Conservation (phyloP, 2,329 filamentous ascomycete genomes). For the Ophiostoma himal-ulmi region DNA sequence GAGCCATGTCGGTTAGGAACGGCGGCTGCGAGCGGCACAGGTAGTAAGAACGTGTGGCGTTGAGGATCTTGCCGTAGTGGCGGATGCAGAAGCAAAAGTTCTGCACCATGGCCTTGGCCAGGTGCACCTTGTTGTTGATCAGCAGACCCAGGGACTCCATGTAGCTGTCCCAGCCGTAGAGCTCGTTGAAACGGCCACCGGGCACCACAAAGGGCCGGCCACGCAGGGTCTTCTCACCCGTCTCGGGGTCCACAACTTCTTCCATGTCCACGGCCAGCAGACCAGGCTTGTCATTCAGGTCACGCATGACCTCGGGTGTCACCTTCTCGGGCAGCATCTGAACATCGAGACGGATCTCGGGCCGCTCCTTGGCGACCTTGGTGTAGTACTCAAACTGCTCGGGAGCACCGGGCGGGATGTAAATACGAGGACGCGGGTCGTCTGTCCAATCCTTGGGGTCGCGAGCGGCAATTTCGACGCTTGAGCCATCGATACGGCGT, state of each 20-base stretch:
- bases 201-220: slow-evolving; percentile 96
- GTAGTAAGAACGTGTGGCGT: slow-evolving; percentile 95
- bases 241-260: slow-evolving; percentile 59
- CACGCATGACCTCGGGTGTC: slow-evolving; percentile 72
- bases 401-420: slow-evolving; percentile 76
- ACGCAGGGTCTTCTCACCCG: slow-evolving; percentile 63
- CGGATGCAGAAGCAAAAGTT: slow-evolving; percentile 99
- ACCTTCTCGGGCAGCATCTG: slow-evolving; percentile 69
- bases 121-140: slow-evolving; percentile 73
- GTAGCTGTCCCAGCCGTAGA: slow-evolving; percentile 99
- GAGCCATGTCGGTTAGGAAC: slow-evolving; percentile 94
- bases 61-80: slow-evolving; percentile 97
- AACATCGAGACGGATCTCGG: slow-evolving; percentile 83
- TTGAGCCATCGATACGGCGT: slow-evolving; percentile 79
- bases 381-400: slow-evolving; percentile 88
- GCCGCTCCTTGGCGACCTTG: slow-evolving; percentile 68
- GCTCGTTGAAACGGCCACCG: slow-evolving; percentile 92
- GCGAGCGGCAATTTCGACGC: slow-evolving; percentile 75
- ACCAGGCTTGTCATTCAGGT: slow-evolving; percentile 81
- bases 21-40: slow-evolving; percentile 90
- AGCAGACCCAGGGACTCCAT: slow-evolving; percentile 92
- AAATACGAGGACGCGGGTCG: slow-evolving; percentile 84
- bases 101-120: slow-evolving; percentile 89
- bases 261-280: slow-evolving; percentile 87
- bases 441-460: slow-evolving; percentile 96